These are phyloP conservation scores for Papilionanthe hybrid DNA, from an alignment of 116 monocot genomes.

Conservation along the genomic window DNA sequence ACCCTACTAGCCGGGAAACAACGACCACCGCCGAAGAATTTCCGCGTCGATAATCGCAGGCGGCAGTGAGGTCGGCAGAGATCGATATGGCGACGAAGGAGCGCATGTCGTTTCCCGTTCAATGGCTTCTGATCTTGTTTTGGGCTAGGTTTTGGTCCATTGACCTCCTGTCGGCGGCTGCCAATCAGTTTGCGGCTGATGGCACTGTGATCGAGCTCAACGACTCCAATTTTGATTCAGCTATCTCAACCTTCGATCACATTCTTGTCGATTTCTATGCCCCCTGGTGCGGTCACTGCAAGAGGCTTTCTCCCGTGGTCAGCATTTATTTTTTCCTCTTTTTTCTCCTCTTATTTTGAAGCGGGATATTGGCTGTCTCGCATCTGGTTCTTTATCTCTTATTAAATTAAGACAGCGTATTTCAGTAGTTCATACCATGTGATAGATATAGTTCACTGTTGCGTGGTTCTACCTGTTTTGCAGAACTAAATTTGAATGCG, in stretches of 20 bases:
- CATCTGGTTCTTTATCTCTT: not conserved
- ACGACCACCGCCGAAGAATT: too few relatives aligned
- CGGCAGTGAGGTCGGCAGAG: not conserved
- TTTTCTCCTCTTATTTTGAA: slow-evolving; percentile 2
- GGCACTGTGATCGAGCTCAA: slow-evolving; percentile 75
- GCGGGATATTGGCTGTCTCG: not conserved
- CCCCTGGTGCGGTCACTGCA: slow-evolving; percentile 97
- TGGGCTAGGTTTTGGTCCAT: slow-evolving; percentile 10
- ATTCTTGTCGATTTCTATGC: slow-evolving; percentile 93
- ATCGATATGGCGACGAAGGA: slow-evolving; percentile 4
- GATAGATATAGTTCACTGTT: not conserved
- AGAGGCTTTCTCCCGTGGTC: slow-evolving; percentile 81
- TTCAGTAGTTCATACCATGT: not conserved
- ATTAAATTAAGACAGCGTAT: not conserved
- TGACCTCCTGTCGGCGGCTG: not conserved
- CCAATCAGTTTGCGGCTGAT: slow-evolving; percentile 30
- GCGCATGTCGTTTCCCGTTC: not conserved
- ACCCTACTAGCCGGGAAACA: too few relatives aligned
- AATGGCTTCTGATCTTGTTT: not conserved
- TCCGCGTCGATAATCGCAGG: too few relatives aligned
- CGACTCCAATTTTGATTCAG: slow-evolving; percentile 66
- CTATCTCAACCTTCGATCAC: slow-evolving; percentile 62
- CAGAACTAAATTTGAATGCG: not conserved
- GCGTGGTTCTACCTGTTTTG: not conserved
- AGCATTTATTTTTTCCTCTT: not conserved